Evolutionary conservation across 2,329 filamentous ascomycete species (phyloP).

Genomic region (Trichoderma lentiforme): DNA sequence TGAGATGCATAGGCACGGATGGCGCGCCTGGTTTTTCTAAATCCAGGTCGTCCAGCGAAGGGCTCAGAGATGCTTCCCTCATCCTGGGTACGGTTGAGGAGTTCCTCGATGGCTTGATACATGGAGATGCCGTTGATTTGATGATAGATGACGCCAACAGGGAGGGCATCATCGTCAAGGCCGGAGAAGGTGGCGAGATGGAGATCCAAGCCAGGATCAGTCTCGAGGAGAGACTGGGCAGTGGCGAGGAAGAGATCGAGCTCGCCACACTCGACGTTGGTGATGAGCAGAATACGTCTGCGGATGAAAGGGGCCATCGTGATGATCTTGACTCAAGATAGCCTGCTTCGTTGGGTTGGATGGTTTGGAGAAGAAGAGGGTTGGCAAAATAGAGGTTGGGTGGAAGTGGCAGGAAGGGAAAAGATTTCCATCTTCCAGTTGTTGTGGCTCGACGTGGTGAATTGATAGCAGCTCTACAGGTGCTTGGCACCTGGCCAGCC

Average conservation of each 20-base stretch:
- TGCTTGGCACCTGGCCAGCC: background rate
- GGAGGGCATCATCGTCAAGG: conserved; percentile 27
- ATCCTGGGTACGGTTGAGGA: background rate
- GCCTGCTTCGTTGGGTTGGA: background rate
- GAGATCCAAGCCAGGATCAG: conserved; percentile 36
- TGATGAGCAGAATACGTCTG: conserved; percentile 39
- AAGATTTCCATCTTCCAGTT: background rate
- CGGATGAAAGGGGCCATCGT: background rate
- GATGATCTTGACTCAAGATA: background rate
- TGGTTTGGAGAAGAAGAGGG: background rate
- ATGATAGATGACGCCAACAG: conserved; percentile 28
- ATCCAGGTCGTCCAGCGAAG: conserved; percentile 18
- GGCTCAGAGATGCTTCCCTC: conserved; percentile 10
- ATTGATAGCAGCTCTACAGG: background rate
- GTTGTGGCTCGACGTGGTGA: background rate
- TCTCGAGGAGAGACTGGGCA: conserved; percentile 36
- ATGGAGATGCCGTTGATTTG: conserved; percentile 24
- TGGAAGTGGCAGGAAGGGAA: background rate
- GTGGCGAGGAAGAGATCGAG: conserved; percentile 46
- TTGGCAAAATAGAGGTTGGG: background rate
- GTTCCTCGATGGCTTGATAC: conserved; percentile 17
- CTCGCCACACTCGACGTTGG: conserved; percentile 45
- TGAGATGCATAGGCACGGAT: conserved; percentile 30
- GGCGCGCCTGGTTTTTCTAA: conserved; percentile 27
- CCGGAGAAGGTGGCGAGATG: conserved; percentile 43